phyloP scores from a whole-genome alignment of 768 basidiomycete species.

The Agaricus sinodeliciosus region DNA sequence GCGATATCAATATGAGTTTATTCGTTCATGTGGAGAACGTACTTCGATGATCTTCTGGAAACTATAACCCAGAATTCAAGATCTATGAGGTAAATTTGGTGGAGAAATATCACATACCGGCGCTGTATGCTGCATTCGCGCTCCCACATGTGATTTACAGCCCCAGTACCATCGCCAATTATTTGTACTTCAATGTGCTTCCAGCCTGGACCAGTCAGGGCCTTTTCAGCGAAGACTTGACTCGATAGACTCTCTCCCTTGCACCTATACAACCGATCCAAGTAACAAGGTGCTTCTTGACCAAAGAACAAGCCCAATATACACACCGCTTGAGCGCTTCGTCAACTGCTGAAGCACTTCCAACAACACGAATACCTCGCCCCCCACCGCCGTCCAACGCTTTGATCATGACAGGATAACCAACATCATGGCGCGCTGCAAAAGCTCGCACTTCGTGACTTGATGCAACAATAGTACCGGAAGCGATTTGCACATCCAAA shows the following conservation, averaged over 20 bases:
- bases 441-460: conserved; percentile 22
- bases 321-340: conserved; percentile 58
- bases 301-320: background rate
- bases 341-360: conserved; percentile 63
- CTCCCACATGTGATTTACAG: conserved; percentile 83
- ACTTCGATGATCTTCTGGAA: conserved; percentile 88
- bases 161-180: conserved; percentile 71
- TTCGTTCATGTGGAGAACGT: background rate
- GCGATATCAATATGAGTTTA: background rate
- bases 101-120: conserved; percentile 33
- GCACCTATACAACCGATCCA: conserved; percentile 17
- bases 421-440: conserved; percentile 16
- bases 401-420: conserved; percentile 74
- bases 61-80: conserved; percentile 14
- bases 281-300: background rate
- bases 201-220: conserved; percentile 64
- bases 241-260: conserved; percentile 32
- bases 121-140: conserved; percentile 91
- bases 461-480: conserved; percentile 22
- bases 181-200: conserved; percentile 88
- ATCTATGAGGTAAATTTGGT: background rate
- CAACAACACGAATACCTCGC: conserved; percentile 84
- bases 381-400: conserved; percentile 89
- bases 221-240: conserved; percentile 78
- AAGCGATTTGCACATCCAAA: conserved; percentile 23